Evolutionary conservation across 805 yeast species (phyloP), one percentile per base, ranked within the genome.

Genomic region (Komagataella pseudopastoris): DNA sequence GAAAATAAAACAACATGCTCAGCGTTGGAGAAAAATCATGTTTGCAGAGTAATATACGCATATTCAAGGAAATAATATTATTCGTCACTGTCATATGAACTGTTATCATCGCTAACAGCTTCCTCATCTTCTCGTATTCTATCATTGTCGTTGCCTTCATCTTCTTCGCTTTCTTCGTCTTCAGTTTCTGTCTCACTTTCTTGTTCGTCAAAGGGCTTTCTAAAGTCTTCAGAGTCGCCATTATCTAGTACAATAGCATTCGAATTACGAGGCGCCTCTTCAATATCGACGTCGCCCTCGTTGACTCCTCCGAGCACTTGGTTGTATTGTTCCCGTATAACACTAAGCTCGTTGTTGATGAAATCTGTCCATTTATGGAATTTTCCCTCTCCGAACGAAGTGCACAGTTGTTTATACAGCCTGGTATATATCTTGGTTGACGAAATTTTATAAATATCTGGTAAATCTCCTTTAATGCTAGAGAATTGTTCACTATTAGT

Each of bases 261-360:
- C 44, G 62, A 65, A 10, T 57, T 62, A 18, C 58, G 60, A 16
- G 53, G 56, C 6, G 53, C 56, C 10, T 53, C 57, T 24, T 58
- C 61, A 24, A 56, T 59, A 4, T 50, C 59, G 2, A 54, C 58
- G 24, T 58, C 52, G 23, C 51, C 56, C 18, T 60, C 61, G 23
- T 69, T 59, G 55, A 71, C 69, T 51, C 79, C 77, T 3, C 83
- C 83, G 30, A 78, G 61, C 2, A 78, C 81, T 23, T 75, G 80
- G 60, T 77, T 78, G 58, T 78, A 77, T 63, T 77, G 71, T 50
- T 77, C 78, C 54, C 81, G 68, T 8, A 80, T 76, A 51, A 76
- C 75, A 50, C 75, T 67, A 47, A 78, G 61, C 17, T 74, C 66
- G 7, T 71, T 75, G 48, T 71, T 69, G 22, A 76, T 74, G 60